phyloP scores from a whole-genome alignment of 2,329 filamentous ascomycete genomes.

The Epichloe bromicola region DNA sequence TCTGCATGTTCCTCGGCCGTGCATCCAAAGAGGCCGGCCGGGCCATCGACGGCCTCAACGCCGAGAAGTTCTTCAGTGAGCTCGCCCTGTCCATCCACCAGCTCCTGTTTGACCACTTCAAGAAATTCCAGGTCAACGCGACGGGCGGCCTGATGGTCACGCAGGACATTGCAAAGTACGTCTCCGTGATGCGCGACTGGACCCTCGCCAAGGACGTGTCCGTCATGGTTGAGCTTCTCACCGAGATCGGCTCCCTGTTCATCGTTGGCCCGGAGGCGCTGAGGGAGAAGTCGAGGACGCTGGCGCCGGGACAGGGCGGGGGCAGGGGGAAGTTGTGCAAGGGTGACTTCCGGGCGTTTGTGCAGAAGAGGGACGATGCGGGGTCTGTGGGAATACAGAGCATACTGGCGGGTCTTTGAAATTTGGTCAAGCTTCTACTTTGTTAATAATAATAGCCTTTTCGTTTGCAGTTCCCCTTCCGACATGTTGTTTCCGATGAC shows the following conservation, averaged over 20 bases:
- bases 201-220: conserved; percentile 56
- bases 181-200: conserved; percentile 74
- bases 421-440: neutral
- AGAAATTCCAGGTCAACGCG: conserved; percentile 84
- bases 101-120: conserved; percentile 83
- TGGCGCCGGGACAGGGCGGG: conserved; percentile 29
- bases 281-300: conserved; percentile 52
- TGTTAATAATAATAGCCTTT: no score
- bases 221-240: conserved; percentile 66
- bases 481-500: neutral
- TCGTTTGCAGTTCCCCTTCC: neutral
- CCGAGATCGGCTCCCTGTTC: conserved; percentile 90
- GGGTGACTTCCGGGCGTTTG: conserved; percentile 69
- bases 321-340: conserved; percentile 47
- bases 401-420: conserved; percentile 53
- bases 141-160: conserved; percentile 90
- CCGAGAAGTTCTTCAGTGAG: conserved; percentile 71
- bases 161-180: conserved; percentile 91
- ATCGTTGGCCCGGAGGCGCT: conserved; percentile 78
- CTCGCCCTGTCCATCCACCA: conserved; percentile 66
- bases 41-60: conserved; percentile 71
- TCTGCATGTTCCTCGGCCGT: conserved; percentile 66
- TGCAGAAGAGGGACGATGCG: conserved; percentile 74
- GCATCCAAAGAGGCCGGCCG: conserved; percentile 49
- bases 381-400: conserved; percentile 70